phyloP scores from a whole-genome alignment of 208 protist species.

The Leishmania lainsoni region DNA sequence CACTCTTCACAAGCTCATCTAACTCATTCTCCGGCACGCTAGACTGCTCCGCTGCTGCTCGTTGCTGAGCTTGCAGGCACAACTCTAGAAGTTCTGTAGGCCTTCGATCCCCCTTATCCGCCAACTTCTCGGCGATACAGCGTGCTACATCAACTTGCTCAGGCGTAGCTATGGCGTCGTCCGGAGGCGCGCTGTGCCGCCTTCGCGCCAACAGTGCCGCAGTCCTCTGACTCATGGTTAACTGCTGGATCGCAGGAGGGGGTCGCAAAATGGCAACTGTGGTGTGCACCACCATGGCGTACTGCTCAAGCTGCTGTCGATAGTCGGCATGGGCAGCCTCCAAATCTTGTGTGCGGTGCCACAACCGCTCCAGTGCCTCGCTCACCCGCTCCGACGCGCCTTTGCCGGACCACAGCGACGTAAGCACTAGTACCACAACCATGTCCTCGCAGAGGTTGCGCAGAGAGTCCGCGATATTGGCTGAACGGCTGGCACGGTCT shows the following conservation, averaged over 20 bases:
- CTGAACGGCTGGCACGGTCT: constrained; percentile 10
- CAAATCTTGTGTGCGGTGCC: constrained; percentile 26
- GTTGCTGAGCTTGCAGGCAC: constrained; percentile 9
- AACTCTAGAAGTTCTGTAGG: constrained; percentile 18
- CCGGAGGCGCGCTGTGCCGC: background rate
- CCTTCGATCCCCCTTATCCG: constrained; percentile 10
- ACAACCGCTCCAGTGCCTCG: constrained; percentile 45
- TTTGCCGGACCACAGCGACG: constrained; percentile 47
- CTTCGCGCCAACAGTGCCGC: constrained; percentile 10
- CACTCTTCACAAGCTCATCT: constrained; percentile 22
- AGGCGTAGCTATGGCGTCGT: constrained; percentile 5
- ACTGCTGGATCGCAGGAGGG: background rate
- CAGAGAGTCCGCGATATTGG: constrained; percentile 23
- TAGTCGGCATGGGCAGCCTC: constrained; percentile 17
- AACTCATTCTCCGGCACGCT: constrained; percentile 31
- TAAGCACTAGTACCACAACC: constrained; percentile 45
- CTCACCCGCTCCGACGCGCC: constrained; percentile 40
- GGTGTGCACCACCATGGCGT: constrained; percentile 22
- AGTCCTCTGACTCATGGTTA: background rate
- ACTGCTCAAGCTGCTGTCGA: constrained; percentile 15
- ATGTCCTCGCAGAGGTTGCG: constrained; percentile 50
- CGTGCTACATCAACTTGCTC: constrained; percentile 16
- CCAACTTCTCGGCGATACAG: constrained; percentile 20
- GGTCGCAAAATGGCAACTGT: constrained; percentile 16
- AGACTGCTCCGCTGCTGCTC: constrained; percentile 15